phyloP scores from a whole-genome alignment of 2,329 filamentous ascomycete genomes.

The Fusarium lateritium region DNA sequence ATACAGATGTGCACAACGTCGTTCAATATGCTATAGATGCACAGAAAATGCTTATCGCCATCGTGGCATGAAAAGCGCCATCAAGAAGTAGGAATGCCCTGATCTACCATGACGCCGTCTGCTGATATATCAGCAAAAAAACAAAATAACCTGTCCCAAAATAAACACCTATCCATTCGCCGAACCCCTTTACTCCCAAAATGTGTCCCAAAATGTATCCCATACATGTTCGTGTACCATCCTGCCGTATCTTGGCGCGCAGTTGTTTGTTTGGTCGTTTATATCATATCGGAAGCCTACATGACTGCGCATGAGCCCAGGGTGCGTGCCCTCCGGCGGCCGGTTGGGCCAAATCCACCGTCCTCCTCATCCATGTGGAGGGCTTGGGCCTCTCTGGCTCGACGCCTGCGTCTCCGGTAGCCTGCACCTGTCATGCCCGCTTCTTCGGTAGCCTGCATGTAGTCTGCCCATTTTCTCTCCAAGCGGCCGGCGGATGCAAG shows the following conservation, averaged over 20 bases:
- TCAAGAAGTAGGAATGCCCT: conserved; percentile 21
- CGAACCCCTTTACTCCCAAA: conserved; percentile 13
- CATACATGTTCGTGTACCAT: conserved; percentile 11
- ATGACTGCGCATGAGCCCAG: conserved; percentile 74
- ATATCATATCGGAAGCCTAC: conserved; percentile 60
- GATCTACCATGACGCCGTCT: conserved; percentile 45
- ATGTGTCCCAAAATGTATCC: not conserved
- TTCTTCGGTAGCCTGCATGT: conserved; percentile 93
- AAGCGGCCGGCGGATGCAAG: conserved; percentile 81
- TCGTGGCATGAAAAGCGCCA: conserved; percentile 6
- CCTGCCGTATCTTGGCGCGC: conserved; percentile 9
- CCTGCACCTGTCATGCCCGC: conserved; percentile 78
- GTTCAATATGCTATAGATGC: conserved; percentile 19
- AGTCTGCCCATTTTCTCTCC: conserved; percentile 92
- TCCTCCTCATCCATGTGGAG: conserved; percentile 87
- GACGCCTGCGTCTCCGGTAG: conserved; percentile 77
- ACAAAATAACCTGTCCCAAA: conserved; percentile 17
- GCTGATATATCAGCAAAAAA: conserved; percentile 13
- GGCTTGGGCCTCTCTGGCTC: conserved; percentile 85
- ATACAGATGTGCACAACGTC: conserved; percentile 26
- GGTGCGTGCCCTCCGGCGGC: conserved; percentile 75
- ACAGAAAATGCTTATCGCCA: conserved; percentile 20
- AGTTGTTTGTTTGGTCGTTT: conserved; percentile 7
- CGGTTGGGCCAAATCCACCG: conserved; percentile 66
- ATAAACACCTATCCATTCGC: conserved; percentile 31